A percentile compares a stretch with the other conserved stretches of the same genome.
Conservation (phyloP, 768 basidiomycete genomes). For the Pisolithus orientalis region DNA sequence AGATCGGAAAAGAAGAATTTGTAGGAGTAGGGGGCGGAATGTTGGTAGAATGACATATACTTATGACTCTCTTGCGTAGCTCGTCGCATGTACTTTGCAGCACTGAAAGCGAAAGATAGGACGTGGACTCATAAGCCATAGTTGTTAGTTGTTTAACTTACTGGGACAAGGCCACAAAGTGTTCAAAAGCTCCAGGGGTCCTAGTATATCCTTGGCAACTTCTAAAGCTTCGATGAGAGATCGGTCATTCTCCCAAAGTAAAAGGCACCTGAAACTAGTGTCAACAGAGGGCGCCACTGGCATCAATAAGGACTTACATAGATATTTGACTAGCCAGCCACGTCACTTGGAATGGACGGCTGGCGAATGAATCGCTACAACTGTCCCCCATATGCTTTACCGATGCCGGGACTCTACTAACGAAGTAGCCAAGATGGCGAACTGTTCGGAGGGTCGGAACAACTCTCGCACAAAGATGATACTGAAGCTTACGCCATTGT, state of each 20-base stretch:
- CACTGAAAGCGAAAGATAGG: constrained; percentile 24
- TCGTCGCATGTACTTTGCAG: constrained; percentile 44
- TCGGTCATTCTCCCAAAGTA: constrained; percentile 60
- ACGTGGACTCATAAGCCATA: not conserved
- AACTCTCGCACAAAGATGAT: not conserved
- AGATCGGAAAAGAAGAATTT: constrained; percentile 33
- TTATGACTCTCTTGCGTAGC: constrained; percentile 42
- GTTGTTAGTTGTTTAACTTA: constrained; percentile 17
- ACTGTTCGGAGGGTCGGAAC: constrained; percentile 34
- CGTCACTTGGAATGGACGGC: constrained; percentile 62
- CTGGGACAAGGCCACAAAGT: constrained; percentile 60
- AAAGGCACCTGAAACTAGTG: constrained; percentile 43
- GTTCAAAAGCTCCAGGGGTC: constrained; percentile 61
- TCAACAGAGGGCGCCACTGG: not conserved
- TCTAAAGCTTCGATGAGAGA: constrained; percentile 53
- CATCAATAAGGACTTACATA: constrained; percentile 36
- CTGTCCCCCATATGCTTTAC: constrained; percentile 46
- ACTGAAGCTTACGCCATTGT: constrained; percentile 63
- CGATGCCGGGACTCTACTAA: constrained; percentile 51
- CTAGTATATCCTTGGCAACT: constrained; percentile 58
- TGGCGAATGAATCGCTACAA: constrained; percentile 50
- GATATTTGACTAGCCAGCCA: constrained; percentile 69
- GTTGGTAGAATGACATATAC: constrained; percentile 40
- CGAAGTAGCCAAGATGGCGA: constrained; percentile 59
- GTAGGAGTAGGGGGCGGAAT: constrained; percentile 37